Evolutionary conservation across 192 early-diverging fungal genomes (phyloP).

Genomic region (Gamsiella multidivaricata): DNA sequence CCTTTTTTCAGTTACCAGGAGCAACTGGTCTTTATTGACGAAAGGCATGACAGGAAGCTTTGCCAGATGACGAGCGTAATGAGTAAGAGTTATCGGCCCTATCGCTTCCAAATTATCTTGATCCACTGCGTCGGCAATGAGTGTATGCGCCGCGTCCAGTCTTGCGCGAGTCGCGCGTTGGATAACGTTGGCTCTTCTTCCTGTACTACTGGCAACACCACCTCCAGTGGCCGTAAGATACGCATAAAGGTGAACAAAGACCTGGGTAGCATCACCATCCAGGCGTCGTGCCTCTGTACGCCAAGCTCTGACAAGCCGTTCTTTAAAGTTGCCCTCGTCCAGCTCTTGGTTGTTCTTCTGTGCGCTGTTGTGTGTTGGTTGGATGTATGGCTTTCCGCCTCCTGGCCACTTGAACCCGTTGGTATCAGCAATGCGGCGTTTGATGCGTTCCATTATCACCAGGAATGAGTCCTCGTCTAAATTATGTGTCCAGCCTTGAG

Average conservation of each 20-base stretch:
- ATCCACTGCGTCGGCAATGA: no score
- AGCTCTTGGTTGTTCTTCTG: background rate
- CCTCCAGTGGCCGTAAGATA: background rate
- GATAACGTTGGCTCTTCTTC: no score
- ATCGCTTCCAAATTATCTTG: no score
- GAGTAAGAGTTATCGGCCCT: background rate
- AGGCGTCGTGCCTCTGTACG: background rate
- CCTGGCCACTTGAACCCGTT: background rate
- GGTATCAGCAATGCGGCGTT: background rate
- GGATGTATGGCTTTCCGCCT: conserved; percentile 1
- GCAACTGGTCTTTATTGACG: conserved; percentile 14
- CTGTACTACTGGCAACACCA: no score
- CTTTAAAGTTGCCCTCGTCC: background rate
- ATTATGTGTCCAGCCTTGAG: background rate
- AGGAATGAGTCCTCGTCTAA: background rate
- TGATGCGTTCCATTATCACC: background rate
- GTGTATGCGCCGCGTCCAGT: background rate
- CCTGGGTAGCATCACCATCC: background rate
- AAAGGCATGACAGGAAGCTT: background rate
- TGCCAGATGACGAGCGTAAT: background rate
- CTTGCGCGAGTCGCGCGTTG: background rate
- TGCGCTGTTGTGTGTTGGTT: background rate
- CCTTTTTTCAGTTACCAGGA: background rate
- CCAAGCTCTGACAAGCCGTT: background rate
- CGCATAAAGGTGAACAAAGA: background rate